A percentile compares a stretch with the other conserved stretches of the same genome.
phyloP scores from a whole-genome alignment of 2,329 filamentous ascomycete genomes.

The Tolypocladium ovalisporum region DNA sequence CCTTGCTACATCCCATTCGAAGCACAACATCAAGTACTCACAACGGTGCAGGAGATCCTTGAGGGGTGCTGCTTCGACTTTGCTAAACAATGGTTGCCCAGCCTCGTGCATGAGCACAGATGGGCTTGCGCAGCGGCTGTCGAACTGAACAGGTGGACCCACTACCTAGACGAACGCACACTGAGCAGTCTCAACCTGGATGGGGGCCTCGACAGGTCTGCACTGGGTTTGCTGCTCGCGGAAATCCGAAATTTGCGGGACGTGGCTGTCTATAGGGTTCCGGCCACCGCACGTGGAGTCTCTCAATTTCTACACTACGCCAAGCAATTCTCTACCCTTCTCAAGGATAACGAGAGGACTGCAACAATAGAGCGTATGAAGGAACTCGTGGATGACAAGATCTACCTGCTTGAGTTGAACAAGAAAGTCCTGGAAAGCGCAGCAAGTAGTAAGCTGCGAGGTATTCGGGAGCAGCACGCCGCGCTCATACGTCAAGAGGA shows the following conservation, averaged over 20 bases:
- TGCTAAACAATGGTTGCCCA: neutral
- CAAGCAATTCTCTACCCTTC: neutral
- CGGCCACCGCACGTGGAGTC: neutral
- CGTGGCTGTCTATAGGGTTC: neutral
- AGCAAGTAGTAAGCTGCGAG: neutral
- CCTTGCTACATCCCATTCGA: neutral
- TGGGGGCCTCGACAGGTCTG: neutral
- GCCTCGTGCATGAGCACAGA: neutral
- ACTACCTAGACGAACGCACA: neutral
- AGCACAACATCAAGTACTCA: neutral
- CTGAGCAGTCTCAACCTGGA: neutral
- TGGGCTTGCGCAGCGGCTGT: neutral
- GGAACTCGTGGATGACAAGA: neutral
- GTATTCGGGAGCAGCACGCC: neutral
- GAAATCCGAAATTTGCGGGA: neutral
- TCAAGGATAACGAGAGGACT: neutral
- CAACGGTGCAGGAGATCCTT: neutral
- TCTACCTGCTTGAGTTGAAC: neutral
- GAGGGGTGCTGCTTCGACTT: neutral
- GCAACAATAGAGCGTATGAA: neutral
- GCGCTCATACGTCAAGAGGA: neutral
- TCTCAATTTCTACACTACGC: neutral
- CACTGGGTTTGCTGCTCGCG: neutral
- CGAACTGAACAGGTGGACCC: neutral
- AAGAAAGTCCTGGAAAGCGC: neutral